Conservation (phyloP, 2,329 filamentous ascomycete species). For the Hymenoscyphus scutula region DNA sequence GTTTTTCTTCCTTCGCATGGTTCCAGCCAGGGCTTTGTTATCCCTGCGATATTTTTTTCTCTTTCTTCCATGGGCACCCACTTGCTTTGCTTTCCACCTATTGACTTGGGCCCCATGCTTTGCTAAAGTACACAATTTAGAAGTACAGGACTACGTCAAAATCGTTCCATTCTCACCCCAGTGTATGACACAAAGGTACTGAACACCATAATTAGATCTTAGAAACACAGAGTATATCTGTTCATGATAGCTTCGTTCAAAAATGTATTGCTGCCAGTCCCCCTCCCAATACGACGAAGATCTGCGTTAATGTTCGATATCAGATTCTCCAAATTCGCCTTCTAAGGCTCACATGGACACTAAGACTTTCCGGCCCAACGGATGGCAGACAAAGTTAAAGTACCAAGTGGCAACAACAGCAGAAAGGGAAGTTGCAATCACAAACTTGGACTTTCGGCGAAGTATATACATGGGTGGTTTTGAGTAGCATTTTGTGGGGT, state of each 20-base stretch:
- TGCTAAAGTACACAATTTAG: not conserved
- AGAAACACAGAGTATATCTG: not conserved
- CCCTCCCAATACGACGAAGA: not conserved
- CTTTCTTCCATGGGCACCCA: not conserved
- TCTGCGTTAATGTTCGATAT: not conserved
- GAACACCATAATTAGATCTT: not conserved
- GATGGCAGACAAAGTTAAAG: constrained; percentile 1
- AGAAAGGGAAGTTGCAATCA: not conserved
- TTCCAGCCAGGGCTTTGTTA: not conserved
- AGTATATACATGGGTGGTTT: constrained; percentile 1
- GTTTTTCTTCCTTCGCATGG: not conserved
- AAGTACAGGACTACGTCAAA: not conserved
- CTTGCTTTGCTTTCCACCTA: not conserved
- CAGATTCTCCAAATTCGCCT: not conserved
- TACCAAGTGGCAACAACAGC: constrained; percentile 4
- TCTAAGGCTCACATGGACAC: not conserved
- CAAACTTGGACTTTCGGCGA: not conserved
- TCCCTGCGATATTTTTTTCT: not conserved
- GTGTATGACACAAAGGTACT: not conserved
- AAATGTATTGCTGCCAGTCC: not conserved
- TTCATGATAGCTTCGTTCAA: not conserved
- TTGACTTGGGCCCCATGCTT: not conserved
- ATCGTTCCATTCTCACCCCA: not conserved
- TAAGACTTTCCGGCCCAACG: constrained; percentile 20
- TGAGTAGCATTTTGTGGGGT: not conserved